phyloP scores from a whole-genome alignment of 2,329 filamentous ascomycete genomes.

The Fusarium longipes region DNA sequence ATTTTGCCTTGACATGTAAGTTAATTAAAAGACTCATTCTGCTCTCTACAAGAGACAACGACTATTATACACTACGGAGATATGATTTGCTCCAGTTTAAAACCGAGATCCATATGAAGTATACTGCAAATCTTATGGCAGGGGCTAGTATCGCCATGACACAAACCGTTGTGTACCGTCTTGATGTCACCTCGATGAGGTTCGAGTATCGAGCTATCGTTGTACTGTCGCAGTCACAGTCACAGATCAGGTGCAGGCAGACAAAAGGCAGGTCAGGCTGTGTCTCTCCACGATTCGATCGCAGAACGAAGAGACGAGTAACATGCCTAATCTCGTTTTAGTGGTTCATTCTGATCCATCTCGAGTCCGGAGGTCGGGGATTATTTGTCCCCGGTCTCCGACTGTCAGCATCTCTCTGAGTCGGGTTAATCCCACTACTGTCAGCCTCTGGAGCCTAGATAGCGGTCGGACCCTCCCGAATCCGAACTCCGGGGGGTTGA shows the following conservation, averaged over 20 bases:
- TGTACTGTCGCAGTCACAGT: conserved; percentile 1
- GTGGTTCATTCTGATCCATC: background rate
- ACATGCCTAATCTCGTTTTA: conserved; percentile 2
- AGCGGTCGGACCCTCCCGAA: conserved; percentile 4
- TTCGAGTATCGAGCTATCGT: conserved; percentile 28
- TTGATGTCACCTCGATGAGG: conserved; percentile 38
- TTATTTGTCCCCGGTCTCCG: conserved; percentile 14
- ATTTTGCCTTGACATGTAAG: background rate
- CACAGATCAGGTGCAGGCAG: background rate
- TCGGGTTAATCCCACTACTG: background rate
- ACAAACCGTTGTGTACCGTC: conserved; percentile 30
- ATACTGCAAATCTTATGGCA: no score
- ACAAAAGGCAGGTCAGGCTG: background rate
- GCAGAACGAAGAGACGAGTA: conserved; percentile 9
- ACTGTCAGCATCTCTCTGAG: background rate
- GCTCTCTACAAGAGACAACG: background rate
- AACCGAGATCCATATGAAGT: no score
- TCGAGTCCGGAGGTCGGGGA: conserved; percentile 19
- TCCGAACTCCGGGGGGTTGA: conserved; percentile 18
- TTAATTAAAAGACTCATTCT: background rate
- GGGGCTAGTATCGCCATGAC: conserved; percentile 14
- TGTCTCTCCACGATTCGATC: background rate
- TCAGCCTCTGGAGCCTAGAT: background rate
- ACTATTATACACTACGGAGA: background rate
- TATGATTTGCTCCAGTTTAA: background rate